These are phyloP conservation scores for Claviceps paspali DNA, from an alignment of 2,329 filamentous ascomycete genomes.

Conservation along the genomic window DNA sequence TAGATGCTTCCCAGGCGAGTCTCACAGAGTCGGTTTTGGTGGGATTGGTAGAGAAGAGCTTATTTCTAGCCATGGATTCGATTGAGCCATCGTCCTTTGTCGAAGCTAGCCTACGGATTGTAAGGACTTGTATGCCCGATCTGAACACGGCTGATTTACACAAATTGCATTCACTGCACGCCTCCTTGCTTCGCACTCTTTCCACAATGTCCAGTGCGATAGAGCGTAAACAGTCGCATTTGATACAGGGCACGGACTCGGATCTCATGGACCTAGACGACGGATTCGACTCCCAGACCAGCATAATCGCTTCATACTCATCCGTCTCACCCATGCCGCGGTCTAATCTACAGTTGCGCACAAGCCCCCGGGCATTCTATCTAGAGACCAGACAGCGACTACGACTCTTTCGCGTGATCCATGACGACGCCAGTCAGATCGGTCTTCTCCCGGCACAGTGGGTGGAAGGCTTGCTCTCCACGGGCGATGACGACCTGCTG, in stretches of 20 bases:
- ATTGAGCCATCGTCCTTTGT: slow-evolving; percentile 30
- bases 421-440: slow-evolving; percentile 27
- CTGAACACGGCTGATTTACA: slow-evolving; percentile 23
- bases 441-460: slow-evolving; percentile 35
- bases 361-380: slow-evolving; percentile 31
- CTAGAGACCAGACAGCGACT: slow-evolving; percentile 31
- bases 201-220: slow-evolving; percentile 20
- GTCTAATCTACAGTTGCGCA: slow-evolving; percentile 24
- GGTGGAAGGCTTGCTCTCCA: slow-evolving; percentile 31
- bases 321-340: slow-evolving; percentile 29
- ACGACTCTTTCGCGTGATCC: slow-evolving; percentile 26
- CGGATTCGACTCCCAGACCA: slow-evolving; percentile 46
- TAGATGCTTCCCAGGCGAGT: slow-evolving; percentile 32
- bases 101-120: slow-evolving; percentile 28
- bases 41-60: slow-evolving; percentile 23
- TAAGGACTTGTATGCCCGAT: slow-evolving; percentile 31
- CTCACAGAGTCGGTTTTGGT: slow-evolving; percentile 31
- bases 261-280: slow-evolving; percentile 55
- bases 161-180: slow-evolving; percentile 21
- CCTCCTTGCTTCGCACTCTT: slow-evolving; percentile 28
- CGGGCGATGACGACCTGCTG: slow-evolving; percentile 38
- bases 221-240: slow-evolving; percentile 10
- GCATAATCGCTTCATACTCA: slow-evolving; percentile 24
- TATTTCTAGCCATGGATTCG: slow-evolving; percentile 25
- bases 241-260: slow-evolving; percentile 19